Conservation (phyloP, 164 flowering plant genomes). For the Sedum album region DNA sequence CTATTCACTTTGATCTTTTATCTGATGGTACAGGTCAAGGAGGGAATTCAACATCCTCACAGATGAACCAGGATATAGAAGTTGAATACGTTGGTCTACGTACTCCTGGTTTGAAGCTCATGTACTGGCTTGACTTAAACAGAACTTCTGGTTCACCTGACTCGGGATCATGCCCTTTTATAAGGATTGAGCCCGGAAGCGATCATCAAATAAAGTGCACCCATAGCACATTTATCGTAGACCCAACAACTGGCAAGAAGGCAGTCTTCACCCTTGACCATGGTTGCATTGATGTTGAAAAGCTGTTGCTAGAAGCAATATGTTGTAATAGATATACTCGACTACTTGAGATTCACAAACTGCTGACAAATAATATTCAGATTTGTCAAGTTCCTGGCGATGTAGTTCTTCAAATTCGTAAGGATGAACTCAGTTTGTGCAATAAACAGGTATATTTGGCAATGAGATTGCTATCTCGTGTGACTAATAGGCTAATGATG, state of each 20-base stretch:
- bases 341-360: conserved; percentile 74
- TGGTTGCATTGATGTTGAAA: conserved; percentile 91
- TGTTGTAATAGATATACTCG: conserved; percentile 81
- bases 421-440: conserved; percentile 41
- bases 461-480: not conserved
- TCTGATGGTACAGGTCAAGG: conserved; percentile 34
- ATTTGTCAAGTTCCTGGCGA: conserved; percentile 58
- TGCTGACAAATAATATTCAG: conserved; percentile 60
- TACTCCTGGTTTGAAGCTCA: conserved; percentile 82
- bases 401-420: conserved; percentile 47
- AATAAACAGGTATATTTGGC: conserved; percentile 43
- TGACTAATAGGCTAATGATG: not conserved
- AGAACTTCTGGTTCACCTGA: conserved; percentile 50
- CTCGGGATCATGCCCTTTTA: conserved; percentile 52
- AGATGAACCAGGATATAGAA: conserved; percentile 68
- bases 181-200: conserved; percentile 87
- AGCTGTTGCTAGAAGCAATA: conserved; percentile 71
- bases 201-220: conserved; percentile 72
- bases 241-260: conserved; percentile 76
- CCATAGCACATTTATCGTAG: conserved; percentile 79
- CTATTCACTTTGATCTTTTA: conserved; percentile 84
- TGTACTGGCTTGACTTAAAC: conserved; percentile 81
- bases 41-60: conserved; percentile 35
- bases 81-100: conserved; percentile 59
- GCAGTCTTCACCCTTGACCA: conserved; percentile 77